Evolutionary conservation across 2,329 filamentous ascomycete genomes (phyloP), one percentile per base, ranked within the genome.

Genomic region (Teratosphaeria nubilosa): DNA sequence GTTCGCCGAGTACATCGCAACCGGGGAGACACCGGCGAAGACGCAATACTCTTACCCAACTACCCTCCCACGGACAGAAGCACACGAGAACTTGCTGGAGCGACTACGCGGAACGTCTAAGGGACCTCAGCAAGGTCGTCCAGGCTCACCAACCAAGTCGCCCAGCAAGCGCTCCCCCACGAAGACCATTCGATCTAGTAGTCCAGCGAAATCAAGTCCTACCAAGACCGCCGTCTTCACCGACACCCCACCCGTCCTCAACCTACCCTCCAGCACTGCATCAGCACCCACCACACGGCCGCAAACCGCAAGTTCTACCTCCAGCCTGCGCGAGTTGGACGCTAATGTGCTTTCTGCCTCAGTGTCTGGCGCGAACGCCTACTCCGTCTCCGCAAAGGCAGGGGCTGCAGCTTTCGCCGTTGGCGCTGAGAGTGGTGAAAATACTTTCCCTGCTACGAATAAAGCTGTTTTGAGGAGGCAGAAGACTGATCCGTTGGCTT

Each of bases 1-100:
- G 4, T 78, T 97, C 56, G 80, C 85, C 56, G 91, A 96, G 70
- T 97, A 97, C 72, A 78, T 83, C 41, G 83, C 88, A 0, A 97
- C 94, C 0, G 92, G 94, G 55, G 80, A 87, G 53, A 97, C 94
- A 1, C 94, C 94, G 0, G 84, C 88, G 68, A 94, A 91, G 74
- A 77, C 80, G 31, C 79, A 84, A 56, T 99, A 97, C 73, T 79
- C 83, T n/a, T 96, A 90, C 68, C 88, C 90, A 0, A 87, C 82
- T 1, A 78, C 81, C 1, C 79, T 99, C 1, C 94, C 94, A 3
- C 84, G 86, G 27, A 97, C 94, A 0, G 82, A 84, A 66, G 67
- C 75, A 0, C 83, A 86, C 66, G 81, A 85, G 13, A 75, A 72
- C 13, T 74, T 87, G 30, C 74, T 85, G 13, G 77, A 81, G 22